A percentile compares a stretch with the other conserved stretches of the same genome.
Evolutionary conservation across 176 grass and related monocot species (phyloP).

Genomic region (Eragrostis nindensis): DNA sequence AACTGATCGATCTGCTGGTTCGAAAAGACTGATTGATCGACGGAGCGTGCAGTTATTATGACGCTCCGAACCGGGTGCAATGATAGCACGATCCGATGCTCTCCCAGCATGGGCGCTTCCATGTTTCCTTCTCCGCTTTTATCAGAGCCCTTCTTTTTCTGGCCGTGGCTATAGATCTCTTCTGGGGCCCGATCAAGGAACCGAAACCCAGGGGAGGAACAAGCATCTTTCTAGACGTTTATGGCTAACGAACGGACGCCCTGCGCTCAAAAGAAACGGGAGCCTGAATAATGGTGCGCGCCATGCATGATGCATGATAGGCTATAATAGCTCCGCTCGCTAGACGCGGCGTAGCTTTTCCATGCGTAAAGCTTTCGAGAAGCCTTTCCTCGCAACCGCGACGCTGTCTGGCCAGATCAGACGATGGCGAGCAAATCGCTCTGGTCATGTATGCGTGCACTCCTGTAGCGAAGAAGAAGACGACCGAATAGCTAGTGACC

Average conservation of each 20-base stretch:
- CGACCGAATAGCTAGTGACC: too few relatives aligned
- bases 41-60: not conserved
- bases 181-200: not conserved
- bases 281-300: slow-evolving; percentile 34
- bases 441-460: not conserved
- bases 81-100: slow-evolving; percentile 16
- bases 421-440: not conserved
- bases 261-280: not conserved
- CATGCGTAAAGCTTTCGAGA: not conserved
- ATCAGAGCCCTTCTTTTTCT: slow-evolving; percentile 4
- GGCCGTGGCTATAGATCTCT: not conserved
- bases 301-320: slow-evolving; percentile 24
- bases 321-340: too few relatives aligned
- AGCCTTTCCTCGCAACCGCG: slow-evolving; percentile 33
- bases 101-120: slow-evolving; percentile 26
- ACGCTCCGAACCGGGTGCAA: slow-evolving; percentile 7
- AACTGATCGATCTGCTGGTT: not conserved
- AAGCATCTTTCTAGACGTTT: slow-evolving; percentile 1
- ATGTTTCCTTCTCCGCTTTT: slow-evolving; percentile 24
- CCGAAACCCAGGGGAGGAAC: slow-evolving; percentile 15
- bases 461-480: slow-evolving; percentile 4
- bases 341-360: slow-evolving; percentile 1
- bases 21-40: not conserved
- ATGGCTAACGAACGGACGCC: not conserved
- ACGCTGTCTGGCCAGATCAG: slow-evolving; percentile 38